These are phyloP conservation scores for Sarocladiaceae sp. DNA, from an alignment of 2,329 filamentous ascomycete genomes.

Conservation along the genomic window DNA sequence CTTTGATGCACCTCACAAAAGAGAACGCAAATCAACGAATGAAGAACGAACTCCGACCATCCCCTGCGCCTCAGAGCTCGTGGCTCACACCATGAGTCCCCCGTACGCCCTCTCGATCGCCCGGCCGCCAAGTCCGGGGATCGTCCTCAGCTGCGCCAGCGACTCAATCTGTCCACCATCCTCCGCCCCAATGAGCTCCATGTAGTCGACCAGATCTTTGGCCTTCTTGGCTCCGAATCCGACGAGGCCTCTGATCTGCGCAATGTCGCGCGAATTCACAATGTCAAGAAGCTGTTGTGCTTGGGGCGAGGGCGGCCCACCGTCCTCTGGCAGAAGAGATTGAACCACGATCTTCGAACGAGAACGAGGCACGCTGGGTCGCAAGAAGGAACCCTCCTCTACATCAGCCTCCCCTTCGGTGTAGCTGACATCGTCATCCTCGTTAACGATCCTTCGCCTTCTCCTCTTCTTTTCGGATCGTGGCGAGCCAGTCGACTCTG, in stretches of 20 bases:
- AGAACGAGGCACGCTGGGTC: constrained; percentile 23
- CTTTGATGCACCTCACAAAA: not conserved
- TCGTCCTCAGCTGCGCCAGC: constrained; percentile 43
- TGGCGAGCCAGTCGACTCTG: constrained; percentile 13
- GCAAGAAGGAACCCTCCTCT: constrained; percentile 29
- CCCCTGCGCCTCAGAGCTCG: not conserved
- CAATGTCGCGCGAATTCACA: constrained; percentile 65
- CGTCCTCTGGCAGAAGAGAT: constrained; percentile 31
- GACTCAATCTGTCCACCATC: constrained; percentile 37
- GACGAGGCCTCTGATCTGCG: constrained; percentile 58
- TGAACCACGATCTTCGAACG: constrained; percentile 22
- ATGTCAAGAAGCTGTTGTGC: constrained; percentile 60
- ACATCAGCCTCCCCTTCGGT: constrained; percentile 35
- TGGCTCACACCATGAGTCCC: constrained; percentile 28
- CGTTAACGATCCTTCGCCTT: constrained; percentile 17
- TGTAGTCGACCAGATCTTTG: constrained; percentile 48
- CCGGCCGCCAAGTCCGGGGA: constrained; percentile 52
- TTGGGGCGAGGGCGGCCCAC: constrained; percentile 42
- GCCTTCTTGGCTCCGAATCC: constrained; percentile 71
- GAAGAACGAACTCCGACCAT: not conserved
- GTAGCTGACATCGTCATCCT: constrained; percentile 32
- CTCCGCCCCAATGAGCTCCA: constrained; percentile 38
- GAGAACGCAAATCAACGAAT: not conserved
- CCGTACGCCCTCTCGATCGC: constrained; percentile 52
- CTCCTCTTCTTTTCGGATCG: constrained; percentile 15